Conservation (phyloP, 495 filamentous ascomycete species). For the Talaromyces borbonicus region DNA sequence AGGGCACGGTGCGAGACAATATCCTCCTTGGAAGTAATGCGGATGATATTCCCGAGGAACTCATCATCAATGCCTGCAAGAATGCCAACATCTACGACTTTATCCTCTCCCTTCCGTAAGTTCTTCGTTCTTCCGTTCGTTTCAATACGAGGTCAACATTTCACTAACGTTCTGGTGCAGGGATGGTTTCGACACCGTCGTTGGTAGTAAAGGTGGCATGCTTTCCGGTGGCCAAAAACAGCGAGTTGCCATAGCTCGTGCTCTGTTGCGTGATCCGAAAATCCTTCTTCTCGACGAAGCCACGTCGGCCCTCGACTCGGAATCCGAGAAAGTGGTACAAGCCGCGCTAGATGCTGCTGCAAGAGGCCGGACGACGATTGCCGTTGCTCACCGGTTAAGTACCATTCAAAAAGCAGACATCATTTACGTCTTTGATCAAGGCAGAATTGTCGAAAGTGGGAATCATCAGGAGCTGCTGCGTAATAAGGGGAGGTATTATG, state of each 20-base stretch:
- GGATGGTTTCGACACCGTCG: conserved; percentile 65
- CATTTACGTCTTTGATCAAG: conserved; percentile 77
- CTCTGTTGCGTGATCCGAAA: conserved; percentile 60
- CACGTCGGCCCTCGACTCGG: conserved; percentile 70
- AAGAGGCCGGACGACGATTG: conserved; percentile 66
- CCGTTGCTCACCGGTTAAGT: conserved; percentile 66
- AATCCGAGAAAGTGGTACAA: conserved; percentile 76
- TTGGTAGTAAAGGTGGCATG: conserved; percentile 68
- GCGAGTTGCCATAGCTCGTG: conserved; percentile 66
- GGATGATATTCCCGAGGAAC: conserved; percentile 56
- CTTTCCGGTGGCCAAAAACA: conserved; percentile 81
- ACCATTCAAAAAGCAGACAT: conserved; percentile 76
- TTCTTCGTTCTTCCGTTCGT: conserved; percentile 5
- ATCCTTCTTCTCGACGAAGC: conserved; percentile 74
- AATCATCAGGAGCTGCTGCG: conserved; percentile 59
- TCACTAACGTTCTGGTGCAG: conserved; percentile 29
- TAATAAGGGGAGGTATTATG: conserved; percentile 60
- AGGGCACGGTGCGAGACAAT: conserved; percentile 58
- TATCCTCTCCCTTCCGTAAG: conserved; percentile 58
- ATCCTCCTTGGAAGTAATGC: conserved; percentile 59
- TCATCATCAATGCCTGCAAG: conserved; percentile 64
- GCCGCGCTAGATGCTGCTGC: conserved; percentile 67
- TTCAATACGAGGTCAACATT: conserved; percentile 7
- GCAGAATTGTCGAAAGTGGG: conserved; percentile 62
- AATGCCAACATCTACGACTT: conserved; percentile 92